These are phyloP conservation scores for Dittrichia graveolens DNA, from an alignment of 129 eudicot genomes.

Conservation along the genomic window DNA sequence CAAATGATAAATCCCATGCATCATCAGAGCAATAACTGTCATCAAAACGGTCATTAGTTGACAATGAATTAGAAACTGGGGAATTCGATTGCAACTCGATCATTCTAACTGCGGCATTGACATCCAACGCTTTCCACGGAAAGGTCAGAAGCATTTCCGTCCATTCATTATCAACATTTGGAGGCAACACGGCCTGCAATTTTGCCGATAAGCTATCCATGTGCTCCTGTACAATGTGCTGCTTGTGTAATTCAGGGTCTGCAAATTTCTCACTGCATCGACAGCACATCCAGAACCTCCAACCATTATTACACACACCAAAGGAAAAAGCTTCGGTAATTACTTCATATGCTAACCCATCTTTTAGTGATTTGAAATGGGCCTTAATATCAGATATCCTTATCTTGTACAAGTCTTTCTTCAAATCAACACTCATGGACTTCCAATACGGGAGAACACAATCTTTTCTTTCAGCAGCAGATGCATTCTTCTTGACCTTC, in stretches of 20 bases:
- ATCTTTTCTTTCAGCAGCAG: slow-evolving; percentile 71
- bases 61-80: slow-evolving; percentile 34
- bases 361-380: slow-evolving; percentile 68
- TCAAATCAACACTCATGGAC: slow-evolving; percentile 57
- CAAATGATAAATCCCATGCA: slow-evolving; percentile 55
- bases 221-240: slow-evolving; percentile 74
- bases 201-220: slow-evolving; percentile 62
- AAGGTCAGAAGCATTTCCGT: slow-evolving; percentile 81
- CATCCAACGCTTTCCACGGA: slow-evolving; percentile 82
- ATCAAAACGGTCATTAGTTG: slow-evolving; percentile 41
- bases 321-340: slow-evolving; percentile 69
- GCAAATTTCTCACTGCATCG: slow-evolving; percentile 74
- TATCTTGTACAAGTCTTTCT: slow-evolving; percentile 60
- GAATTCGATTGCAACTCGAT: slow-evolving; percentile 50
- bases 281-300: slow-evolving; percentile 89
- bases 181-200: slow-evolving; percentile 71
- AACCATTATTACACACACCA: slow-evolving; percentile 54
- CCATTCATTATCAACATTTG: slow-evolving; percentile 72
- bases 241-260: slow-evolving; percentile 55
- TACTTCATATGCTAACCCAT: slow-evolving; percentile 54
- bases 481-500: slow-evolving; percentile 50
- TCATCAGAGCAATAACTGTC: slow-evolving; percentile 56
- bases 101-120: slow-evolving; percentile 60
- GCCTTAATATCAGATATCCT: slow-evolving; percentile 55
- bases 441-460: slow-evolving; percentile 73